Conservation (phyloP, 2,329 filamentous ascomycete genomes). For the Hymenoscyphus fraxineus region DNA sequence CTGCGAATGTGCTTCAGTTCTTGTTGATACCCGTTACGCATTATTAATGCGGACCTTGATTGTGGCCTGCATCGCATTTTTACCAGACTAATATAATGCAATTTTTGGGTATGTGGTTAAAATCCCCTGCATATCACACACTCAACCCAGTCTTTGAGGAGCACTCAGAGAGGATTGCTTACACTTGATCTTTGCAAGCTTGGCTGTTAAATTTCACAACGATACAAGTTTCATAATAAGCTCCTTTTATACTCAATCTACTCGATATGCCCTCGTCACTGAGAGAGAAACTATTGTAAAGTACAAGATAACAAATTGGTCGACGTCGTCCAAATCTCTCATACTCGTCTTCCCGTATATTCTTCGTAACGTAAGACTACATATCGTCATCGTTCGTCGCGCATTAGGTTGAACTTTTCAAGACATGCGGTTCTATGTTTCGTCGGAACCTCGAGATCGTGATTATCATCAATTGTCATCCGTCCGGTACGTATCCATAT, state of each 20-base stretch:
- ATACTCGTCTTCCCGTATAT: neutral
- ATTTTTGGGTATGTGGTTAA: too few species aligned
- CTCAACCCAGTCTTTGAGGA: too few species aligned
- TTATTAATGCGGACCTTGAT: too few species aligned
- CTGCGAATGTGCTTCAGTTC: too few species aligned
- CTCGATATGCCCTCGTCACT: neutral
- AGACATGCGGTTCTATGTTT: neutral
- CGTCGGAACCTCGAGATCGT: neutral
- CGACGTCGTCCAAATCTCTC: neutral
- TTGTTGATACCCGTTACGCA: too few species aligned
- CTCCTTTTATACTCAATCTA: neutral
- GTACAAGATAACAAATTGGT: neutral
- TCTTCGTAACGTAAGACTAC: neutral
- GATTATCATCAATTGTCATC: neutral
- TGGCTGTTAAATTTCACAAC: neutral
- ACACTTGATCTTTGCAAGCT: too few species aligned
- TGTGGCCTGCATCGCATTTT: too few species aligned
- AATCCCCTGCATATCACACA: too few species aligned
- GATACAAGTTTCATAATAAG: neutral
- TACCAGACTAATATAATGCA: too few species aligned
- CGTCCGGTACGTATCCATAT: neutral
- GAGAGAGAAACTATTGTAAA: neutral
- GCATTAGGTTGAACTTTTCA: neutral
- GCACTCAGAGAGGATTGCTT: too few species aligned
- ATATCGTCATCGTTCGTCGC: neutral